Conservation (phyloP, 2,329 filamentous ascomycete genomes). For the Periconia macrospinosa region DNA sequence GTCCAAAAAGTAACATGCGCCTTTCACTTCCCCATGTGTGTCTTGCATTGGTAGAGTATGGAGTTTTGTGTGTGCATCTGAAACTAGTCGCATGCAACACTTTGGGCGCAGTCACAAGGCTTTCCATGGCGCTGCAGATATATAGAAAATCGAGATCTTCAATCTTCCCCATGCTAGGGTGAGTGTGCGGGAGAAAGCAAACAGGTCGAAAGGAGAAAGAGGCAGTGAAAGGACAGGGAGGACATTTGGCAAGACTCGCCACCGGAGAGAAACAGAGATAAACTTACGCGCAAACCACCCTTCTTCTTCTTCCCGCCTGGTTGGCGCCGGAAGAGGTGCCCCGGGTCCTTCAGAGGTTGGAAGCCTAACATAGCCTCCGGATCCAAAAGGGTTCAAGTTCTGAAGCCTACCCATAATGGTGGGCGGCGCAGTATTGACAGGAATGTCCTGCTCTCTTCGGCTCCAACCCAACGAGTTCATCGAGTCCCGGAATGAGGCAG, state of each 20-base stretch:
- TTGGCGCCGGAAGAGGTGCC: constrained; percentile 82
- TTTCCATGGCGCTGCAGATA: constrained; percentile 12
- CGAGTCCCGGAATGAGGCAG: constrained; percentile 85
- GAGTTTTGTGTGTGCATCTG: constrained; percentile 23
- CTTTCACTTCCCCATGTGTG: constrained; percentile 4
- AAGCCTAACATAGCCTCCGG: constrained; percentile 85
- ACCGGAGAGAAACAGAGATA: constrained; percentile 38
- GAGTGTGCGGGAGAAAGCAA: constrained; percentile 8
- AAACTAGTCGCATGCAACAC: constrained; percentile 27
- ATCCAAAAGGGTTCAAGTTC: constrained; percentile 84
- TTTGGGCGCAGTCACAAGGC: constrained; percentile 33
- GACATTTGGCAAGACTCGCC: constrained; percentile 12
- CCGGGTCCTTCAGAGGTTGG: constrained; percentile 81
- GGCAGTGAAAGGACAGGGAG: constrained; percentile 9
- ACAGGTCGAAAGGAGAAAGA: constrained; percentile 1
- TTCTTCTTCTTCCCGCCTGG: constrained; percentile 88
- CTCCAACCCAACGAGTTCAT: constrained; percentile 96
- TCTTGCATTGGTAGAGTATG: constrained; percentile 11
- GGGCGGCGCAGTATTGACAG: constrained; percentile 72
- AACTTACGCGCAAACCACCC: constrained; percentile 91
- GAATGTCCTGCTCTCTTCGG: constrained; percentile 75
- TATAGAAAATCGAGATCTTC: constrained; percentile 18
- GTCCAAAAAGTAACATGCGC: constrained; percentile 23
- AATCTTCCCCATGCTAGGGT: constrained; percentile 13
- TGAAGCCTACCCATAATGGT: constrained; percentile 80